Percentiles rank a stretch among this genome's conserved stretches.
Conservation (phyloP, 2,329 filamentous ascomycete species). For the Trichophyton rubrum region DNA sequence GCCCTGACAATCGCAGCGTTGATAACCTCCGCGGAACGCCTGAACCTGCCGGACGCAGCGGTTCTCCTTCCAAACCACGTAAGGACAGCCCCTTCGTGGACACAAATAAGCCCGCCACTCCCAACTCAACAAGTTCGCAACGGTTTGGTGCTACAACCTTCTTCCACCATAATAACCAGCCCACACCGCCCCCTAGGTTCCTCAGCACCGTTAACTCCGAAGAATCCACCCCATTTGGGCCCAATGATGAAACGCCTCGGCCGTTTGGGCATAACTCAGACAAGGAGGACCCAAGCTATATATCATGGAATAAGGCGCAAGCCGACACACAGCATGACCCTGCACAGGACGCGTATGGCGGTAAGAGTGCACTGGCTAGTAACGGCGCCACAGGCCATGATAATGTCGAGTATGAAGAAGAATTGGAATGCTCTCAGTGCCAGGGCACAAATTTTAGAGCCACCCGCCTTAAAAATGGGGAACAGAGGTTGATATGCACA, state of each 20-base stretch:
- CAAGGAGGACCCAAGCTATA: conserved; percentile 40
- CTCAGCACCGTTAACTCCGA: neutral
- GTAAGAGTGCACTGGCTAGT: conserved; percentile 11
- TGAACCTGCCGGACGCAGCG: conserved; percentile 30
- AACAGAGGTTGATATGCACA: conserved; percentile 49
- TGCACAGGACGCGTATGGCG: conserved; percentile 12
- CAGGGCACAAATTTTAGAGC: conserved; percentile 51
- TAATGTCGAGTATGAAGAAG: conserved; percentile 37
- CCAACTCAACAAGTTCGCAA: neutral
- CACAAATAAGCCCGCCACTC: neutral
- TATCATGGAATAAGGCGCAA: conserved; percentile 40
- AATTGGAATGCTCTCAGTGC: conserved; percentile 48
- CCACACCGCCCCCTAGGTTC: neutral
- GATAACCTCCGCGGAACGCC: conserved; percentile 26
- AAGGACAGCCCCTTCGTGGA: neutral
- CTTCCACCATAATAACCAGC: neutral
- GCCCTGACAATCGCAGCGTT: conserved; percentile 36
- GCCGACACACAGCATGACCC: conserved; percentile 24
- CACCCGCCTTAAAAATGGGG: conserved; percentile 41
- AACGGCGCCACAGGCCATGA: conserved; percentile 14
- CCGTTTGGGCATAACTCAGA: conserved; percentile 32
- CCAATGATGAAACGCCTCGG: conserved; percentile 17
- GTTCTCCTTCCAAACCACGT: conserved; percentile 37
- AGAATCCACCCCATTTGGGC: neutral
- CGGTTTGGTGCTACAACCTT: neutral